Evolutionary conservation across 2,329 filamentous ascomycete genomes (phyloP).

Genomic region (Cladosporium sp.): DNA sequence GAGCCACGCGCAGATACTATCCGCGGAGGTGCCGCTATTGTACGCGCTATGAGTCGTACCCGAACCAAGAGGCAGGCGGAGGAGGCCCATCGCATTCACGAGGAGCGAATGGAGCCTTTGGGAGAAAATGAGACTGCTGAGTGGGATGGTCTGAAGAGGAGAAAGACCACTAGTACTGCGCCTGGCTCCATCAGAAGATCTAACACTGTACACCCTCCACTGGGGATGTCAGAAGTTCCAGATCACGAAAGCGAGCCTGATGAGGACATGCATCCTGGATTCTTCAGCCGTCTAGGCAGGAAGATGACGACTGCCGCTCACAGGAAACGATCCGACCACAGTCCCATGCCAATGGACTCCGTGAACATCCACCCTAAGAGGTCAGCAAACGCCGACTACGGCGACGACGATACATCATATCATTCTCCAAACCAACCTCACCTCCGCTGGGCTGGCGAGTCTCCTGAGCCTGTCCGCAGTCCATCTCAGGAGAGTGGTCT

Average conservation of each 20-base stretch:
- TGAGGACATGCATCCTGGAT: constrained; percentile 45
- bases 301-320: constrained; percentile 15
- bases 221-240: constrained; percentile 85
- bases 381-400: constrained; percentile 36
- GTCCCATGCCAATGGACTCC: constrained; percentile 33
- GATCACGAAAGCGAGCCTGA: constrained; percentile 45
- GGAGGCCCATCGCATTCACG: constrained; percentile 72
- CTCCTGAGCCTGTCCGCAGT: constrained; percentile 34
- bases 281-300: constrained; percentile 35
- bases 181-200: constrained; percentile 42
- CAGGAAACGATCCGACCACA: constrained; percentile 22
- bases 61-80: constrained; percentile 74
- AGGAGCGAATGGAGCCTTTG: constrained; percentile 77
- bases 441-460: constrained; percentile 45
- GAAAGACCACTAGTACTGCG: constrained; percentile 52
- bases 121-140: constrained; percentile 77
- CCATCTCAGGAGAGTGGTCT: constrained; percentile 42
- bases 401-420: constrained; percentile 48
- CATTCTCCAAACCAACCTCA: constrained; percentile 36
- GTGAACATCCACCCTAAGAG: constrained; percentile 29
- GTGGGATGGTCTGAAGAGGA: constrained; percentile 84
- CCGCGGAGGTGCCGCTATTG: constrained; percentile 80
- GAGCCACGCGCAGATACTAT: constrained; percentile 97
- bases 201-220: constrained; percentile 64
- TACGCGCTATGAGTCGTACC: constrained; percentile 73